phyloP scores from a whole-genome alignment of 257 asterid species.

The Galeopsis tetrahit region DNA sequence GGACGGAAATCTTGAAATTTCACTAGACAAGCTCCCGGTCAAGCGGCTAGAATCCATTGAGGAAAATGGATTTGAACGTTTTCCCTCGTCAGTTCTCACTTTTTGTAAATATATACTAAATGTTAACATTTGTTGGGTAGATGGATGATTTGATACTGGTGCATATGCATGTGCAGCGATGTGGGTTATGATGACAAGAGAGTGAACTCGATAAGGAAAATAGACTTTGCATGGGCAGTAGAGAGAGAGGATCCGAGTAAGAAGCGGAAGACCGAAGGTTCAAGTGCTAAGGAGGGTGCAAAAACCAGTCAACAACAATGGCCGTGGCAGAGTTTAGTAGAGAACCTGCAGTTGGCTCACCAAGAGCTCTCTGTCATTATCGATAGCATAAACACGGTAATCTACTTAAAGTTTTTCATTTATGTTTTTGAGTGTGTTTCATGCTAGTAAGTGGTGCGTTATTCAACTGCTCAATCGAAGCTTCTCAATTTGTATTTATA shows the following conservation, averaged over 20 bases:
- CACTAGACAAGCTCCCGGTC: conserved; percentile 89
- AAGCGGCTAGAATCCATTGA: conserved; percentile 73
- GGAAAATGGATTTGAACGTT: conserved; percentile 81
- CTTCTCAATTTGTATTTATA: conserved; percentile 12
- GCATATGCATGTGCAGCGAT: conserved; percentile 54
- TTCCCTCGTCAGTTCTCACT: conserved; percentile 56
- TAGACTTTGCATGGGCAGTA: conserved; percentile 93
- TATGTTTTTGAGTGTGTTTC: conserved; percentile 13
- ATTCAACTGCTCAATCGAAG: conserved; percentile 6
- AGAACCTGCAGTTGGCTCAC: conserved; percentile 88
- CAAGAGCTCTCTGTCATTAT: conserved; percentile 95
- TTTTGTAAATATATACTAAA: neutral
- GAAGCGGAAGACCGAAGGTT: conserved; percentile 71
- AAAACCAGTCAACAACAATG: conserved; percentile 65
- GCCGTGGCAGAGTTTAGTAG: conserved; percentile 91
- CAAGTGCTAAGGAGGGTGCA: conserved; percentile 48
- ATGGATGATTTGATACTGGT: conserved; percentile 25
- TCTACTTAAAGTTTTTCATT: conserved; percentile 13
- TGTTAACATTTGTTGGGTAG: neutral
- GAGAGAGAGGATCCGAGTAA: conserved; percentile 92
- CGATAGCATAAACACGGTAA: conserved; percentile 90
- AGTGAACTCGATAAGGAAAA: conserved; percentile 73
- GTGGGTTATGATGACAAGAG: conserved; percentile 83
- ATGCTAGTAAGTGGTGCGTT: neutral
- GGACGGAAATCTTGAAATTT: conserved; percentile 64